Percentiles rank a stretch among this genome's conserved stretches.
These are phyloP conservation scores for Gloeopeniophorella convolvens DNA, from an alignment of 768 basidiomycete genomes.

Conservation along the genomic window DNA sequence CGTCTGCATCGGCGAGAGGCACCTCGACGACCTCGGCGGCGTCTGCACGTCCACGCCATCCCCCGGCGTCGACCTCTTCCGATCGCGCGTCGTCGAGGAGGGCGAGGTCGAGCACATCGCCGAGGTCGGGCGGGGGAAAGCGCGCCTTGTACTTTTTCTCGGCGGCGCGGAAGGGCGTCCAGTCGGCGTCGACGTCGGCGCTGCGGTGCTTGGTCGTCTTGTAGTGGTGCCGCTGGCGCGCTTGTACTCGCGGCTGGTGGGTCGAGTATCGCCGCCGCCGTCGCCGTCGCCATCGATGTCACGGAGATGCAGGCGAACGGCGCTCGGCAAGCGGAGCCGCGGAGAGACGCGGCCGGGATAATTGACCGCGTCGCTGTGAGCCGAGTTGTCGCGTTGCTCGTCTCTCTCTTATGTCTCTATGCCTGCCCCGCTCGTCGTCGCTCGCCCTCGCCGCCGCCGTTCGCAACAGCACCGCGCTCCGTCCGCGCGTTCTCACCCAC, in stretches of 20 bases:
- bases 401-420: slow-evolving; percentile 56
- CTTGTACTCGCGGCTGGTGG: slow-evolving; percentile 50
- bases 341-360: no score
- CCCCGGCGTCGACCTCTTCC: slow-evolving; percentile 38
- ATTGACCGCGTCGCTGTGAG: no score
- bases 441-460: slow-evolving; percentile 35
- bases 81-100: slow-evolving; percentile 35
- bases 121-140: slow-evolving; percentile 73
- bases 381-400: neutral
- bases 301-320: slow-evolving; percentile 17
- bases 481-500: slow-evolving; percentile 17
- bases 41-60: slow-evolving; percentile 42
- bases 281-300: neutral
- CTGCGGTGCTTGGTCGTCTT: slow-evolving; percentile 55
- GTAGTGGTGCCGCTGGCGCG: slow-evolving; percentile 49
- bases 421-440: slow-evolving; percentile 55
- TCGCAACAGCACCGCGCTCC: slow-evolving; percentile 21
- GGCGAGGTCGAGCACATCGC: slow-evolving; percentile 61
- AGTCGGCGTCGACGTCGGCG: slow-evolving; percentile 39
- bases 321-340: no score
- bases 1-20: slow-evolving; percentile 19
- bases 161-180: slow-evolving; percentile 70
- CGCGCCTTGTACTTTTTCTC: slow-evolving; percentile 78
- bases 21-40: slow-evolving; percentile 32
- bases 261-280: slow-evolving; percentile 29